A percentile compares a stretch with the other conserved stretches of the same genome.
phyloP scores from a whole-genome alignment of 768 basidiomycete species.

The Ramaria rubella region DNA sequence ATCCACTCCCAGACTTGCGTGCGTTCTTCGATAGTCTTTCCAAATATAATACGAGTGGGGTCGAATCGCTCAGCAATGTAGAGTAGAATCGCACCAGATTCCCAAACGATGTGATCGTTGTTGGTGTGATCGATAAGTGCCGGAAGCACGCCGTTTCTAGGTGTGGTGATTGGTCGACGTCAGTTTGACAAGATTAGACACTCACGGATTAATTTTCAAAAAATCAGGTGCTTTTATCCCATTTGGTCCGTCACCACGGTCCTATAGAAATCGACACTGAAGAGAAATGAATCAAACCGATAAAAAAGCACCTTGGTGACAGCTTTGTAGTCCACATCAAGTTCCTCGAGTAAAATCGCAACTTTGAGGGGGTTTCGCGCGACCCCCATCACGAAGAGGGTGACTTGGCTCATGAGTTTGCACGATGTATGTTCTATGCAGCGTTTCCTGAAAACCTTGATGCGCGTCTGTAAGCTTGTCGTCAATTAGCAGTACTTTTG shows the following conservation, averaged over 20 bases:
- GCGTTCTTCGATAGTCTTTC: background rate
- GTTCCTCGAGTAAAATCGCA: too few relatives aligned
- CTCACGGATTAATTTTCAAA: constrained; percentile 7
- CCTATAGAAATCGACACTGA: too few relatives aligned
- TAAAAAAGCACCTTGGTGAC: too few relatives aligned
- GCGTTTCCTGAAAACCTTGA: too few relatives aligned
- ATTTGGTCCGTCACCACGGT: background rate
- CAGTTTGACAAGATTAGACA: background rate
- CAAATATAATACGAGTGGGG: constrained; percentile 54
- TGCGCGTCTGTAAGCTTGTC: too few relatives aligned
- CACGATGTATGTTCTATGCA: too few relatives aligned
- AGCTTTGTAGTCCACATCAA: too few relatives aligned
- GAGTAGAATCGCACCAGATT: constrained; percentile 76
- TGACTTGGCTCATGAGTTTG: too few relatives aligned
- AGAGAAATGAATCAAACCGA: too few relatives aligned
- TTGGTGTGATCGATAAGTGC: constrained; percentile 55
- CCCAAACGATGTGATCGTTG: constrained; percentile 56
- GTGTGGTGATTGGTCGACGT: background rate
- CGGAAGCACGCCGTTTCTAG: constrained; percentile 59
- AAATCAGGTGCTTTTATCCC: constrained; percentile 2
- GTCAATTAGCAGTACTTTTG: background rate
- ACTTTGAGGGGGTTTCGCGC: too few relatives aligned
- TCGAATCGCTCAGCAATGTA: constrained; percentile 81
- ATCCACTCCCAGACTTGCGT: background rate
- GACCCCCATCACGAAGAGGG: too few relatives aligned